Evolutionary conservation across 75 land plant species (phyloP).

Genomic region (Pseudotsuga menziesii): DNA sequence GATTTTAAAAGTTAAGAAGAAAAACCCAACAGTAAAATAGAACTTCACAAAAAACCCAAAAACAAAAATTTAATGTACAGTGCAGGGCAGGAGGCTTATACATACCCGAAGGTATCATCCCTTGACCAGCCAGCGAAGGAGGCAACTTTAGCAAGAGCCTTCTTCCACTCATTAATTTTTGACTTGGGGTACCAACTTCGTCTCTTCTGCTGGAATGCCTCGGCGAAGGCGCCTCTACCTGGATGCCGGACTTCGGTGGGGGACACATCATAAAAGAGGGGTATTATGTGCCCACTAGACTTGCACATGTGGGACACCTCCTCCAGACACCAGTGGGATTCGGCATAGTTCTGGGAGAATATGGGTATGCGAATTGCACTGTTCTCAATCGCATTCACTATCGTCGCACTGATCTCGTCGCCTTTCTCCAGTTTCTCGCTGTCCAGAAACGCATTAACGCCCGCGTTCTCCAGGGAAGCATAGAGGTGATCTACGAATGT

Average conservation of each 20-base stretch:
- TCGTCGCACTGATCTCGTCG: constrained; percentile 1
- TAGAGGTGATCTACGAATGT: constrained; percentile 9
- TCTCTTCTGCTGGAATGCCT: constrained; percentile 8
- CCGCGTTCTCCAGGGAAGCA: neutral
- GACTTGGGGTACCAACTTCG: neutral
- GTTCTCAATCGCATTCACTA: neutral
- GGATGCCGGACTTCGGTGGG: constrained; percentile 13
- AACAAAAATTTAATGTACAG: neutral
- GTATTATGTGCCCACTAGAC: neutral
- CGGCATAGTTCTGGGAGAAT: constrained; percentile 7
- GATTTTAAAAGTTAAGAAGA: no score
- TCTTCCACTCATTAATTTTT: neutral
- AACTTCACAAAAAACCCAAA: neutral
- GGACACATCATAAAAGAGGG: constrained; percentile 4
- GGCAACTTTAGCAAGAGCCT: constrained; percentile 5
- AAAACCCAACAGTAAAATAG: neutral
- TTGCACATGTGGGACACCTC: constrained; percentile 8
- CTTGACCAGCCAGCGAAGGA: constrained; percentile 7
- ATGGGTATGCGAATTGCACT: constrained; percentile 12
- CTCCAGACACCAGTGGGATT: constrained; percentile 10
- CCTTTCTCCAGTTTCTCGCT: constrained; percentile 8
- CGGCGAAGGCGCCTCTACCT: neutral
- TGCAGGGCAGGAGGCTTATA: neutral
- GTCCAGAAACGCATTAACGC: constrained; percentile 6
- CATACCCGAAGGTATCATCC: neutral